phyloP scores from a whole-genome alignment of 2,329 filamentous ascomycete species.

The Colletotrichum sp. region DNA sequence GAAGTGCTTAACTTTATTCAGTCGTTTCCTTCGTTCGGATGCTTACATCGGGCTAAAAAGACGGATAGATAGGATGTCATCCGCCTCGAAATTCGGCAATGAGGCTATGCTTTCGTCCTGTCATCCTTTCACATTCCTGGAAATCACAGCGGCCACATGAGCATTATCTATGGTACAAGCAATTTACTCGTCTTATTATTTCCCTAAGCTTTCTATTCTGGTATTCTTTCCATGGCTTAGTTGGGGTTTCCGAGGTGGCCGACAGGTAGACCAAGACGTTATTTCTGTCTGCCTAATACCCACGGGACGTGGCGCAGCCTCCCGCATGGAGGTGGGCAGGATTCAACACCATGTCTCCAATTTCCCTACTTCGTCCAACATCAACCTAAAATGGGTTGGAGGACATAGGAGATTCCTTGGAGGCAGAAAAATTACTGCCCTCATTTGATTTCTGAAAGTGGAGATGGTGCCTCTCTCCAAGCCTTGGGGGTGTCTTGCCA shows the following conservation, averaged over 20 bases:
- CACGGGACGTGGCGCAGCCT: not conserved
- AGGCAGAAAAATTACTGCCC: not conserved
- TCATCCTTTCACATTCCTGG: not conserved
- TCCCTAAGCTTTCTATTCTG: not conserved
- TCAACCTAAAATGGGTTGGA: not conserved
- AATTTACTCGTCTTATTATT: not conserved
- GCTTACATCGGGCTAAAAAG: not conserved
- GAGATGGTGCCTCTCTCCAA: not conserved
- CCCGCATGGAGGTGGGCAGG: not conserved
- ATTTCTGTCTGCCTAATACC: not conserved
- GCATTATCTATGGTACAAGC: not conserved
- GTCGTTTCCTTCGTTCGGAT: not conserved
- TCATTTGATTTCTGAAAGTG: not conserved
- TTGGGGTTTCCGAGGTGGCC: not conserved
- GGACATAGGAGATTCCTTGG: not conserved
- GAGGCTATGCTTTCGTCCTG: not conserved
- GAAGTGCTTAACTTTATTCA: not conserved
- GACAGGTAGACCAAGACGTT: not conserved
- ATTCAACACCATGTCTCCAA: not conserved
- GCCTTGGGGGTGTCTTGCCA: not conserved
- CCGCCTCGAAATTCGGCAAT: not conserved
- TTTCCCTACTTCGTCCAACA: not conserved
- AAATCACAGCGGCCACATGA: not conserved
- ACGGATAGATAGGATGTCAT: not conserved
- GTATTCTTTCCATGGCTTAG: not conserved